These are phyloP conservation scores for Apiotrichum laibachii DNA, from an alignment of 1,284 basidiomycete species.

Conservation along the genomic window DNA sequence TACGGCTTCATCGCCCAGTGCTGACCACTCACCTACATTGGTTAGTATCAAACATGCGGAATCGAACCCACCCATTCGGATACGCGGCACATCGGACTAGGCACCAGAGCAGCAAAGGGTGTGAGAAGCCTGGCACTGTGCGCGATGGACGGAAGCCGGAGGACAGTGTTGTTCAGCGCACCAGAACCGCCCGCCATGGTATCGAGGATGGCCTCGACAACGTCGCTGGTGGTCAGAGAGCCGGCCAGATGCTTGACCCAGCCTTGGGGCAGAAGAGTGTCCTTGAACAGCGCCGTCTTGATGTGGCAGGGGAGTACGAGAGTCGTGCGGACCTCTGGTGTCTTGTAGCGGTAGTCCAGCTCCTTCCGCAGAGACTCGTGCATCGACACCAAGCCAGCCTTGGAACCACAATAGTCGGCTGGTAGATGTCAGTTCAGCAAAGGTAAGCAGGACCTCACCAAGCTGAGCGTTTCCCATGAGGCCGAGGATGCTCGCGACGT, in stretches of 20 bases:
- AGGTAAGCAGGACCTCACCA: slow-evolving; percentile 58
- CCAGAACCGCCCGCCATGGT: slow-evolving; percentile 63
- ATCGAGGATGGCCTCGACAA: slow-evolving; percentile 76
- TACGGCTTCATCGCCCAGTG: slow-evolving; percentile 41
- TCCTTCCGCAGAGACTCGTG: slow-evolving; percentile 80
- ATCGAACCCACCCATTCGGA: slow-evolving; percentile 38
- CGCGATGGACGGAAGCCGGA: slow-evolving; percentile 61
- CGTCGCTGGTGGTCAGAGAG: slow-evolving; percentile 64
- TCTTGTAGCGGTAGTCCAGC: slow-evolving; percentile 71
- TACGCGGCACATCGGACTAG: slow-evolving; percentile 37
- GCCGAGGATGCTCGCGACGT: slow-evolving; percentile 76
- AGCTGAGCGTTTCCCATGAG: slow-evolving; percentile 72
- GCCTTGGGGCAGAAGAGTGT: slow-evolving; percentile 57
- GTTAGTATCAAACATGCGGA: neutral
- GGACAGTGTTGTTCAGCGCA: slow-evolving; percentile 61
- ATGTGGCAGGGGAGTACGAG: slow-evolving; percentile 74
- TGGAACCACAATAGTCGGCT: slow-evolving; percentile 87
- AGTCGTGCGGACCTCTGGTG: slow-evolving; percentile 73
- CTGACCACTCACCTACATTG: slow-evolving; percentile 32
- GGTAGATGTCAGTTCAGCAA: slow-evolving; percentile 6
- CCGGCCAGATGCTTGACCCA: slow-evolving; percentile 72
- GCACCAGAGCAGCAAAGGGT: slow-evolving; percentile 36
- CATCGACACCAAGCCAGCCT: slow-evolving; percentile 72
- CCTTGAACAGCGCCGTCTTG: slow-evolving; percentile 69
- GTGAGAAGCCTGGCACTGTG: slow-evolving; percentile 35